Evolutionary conservation across 202 grass and related monocot genomes (phyloP), one percentile per base, ranked within the genome.

Genomic region (Eragrostis tef): DNA sequence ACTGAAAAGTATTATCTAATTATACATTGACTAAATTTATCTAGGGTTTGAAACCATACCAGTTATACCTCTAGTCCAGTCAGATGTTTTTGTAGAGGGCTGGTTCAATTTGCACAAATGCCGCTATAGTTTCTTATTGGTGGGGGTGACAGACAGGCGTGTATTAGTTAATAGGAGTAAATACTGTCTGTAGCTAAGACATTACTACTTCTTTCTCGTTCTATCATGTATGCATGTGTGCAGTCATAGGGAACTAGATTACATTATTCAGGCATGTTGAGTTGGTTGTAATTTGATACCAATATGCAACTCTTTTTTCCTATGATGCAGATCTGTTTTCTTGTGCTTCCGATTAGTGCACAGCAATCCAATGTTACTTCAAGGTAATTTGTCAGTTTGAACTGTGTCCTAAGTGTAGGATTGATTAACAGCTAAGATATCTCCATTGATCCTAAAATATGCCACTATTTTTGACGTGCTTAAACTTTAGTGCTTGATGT

Each of bases 341-440:
- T 92, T 52, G 50, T 80, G 60, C 52, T 69, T 75, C 74, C 72
- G 50, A 83, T 63, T 86, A 87, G 48, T 15, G 90, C 82, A 66
- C 94, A 97, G 48, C 85, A 88, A 81, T 75, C 77, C 54, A 90
- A 82, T 86, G 89, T 61, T 43, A 79, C 84, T 83, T 88, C 91
- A 90, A 80, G 86, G 94, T 97, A 97, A 90, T 81, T 54, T 60
- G 25, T 78, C 25, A 77, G 31, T 48, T 19, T 82, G 43, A 48
- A 27, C 46, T 42, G 42, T 75, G 9, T 84, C 73, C 26, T 79
- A 44, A 74, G 22, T 82, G 42, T 9, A 84, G 16, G 31, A 54
- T 67, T 89, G 54, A 9, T 73, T 82, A 68, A 58, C 53, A 42
- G 7, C 7, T 69, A 64, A 56, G 6, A 53, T 50, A 48, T 41